Base-by-base conservation (phyloP, 176 grass and related monocot genomes). In the Triticum monococcum region DNA sequence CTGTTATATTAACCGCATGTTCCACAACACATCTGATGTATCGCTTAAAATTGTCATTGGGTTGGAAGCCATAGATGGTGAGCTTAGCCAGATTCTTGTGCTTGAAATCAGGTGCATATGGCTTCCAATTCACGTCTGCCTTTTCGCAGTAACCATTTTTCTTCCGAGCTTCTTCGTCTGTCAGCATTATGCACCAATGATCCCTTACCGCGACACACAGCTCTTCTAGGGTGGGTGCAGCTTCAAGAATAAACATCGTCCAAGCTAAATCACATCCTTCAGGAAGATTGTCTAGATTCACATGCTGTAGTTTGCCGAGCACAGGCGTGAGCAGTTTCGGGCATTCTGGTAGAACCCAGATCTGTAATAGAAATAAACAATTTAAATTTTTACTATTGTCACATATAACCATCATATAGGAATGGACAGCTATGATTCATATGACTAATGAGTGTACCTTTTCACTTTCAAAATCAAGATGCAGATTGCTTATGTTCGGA, bases 221-320 rank as follows among this genome's bases (percentile, higher is more conserved):
- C n/a, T 72, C 70, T 14, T 45, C 7, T 72, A 72, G 37, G 22
- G 18, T 1, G 9, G 37, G 37, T 25, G 70, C 70, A 45, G 20
- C 70, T 72, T 72, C 70, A 45, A 72, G n/a, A 43, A 72, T 13
- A 43, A 72, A 72, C 37, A 72, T 72, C 14, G 70, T 72, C 70
- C 70, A 43, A 72, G 37, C 12, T 13, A 72, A 24, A 45, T 72
- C 37, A 72, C 70, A 72, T 1, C 70, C 70, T 72, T 43, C 37
- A 14, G 70, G 70, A 43, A 72, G 10, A 1, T 72, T 41, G 8
- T 71, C 68, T 5, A 71, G 68, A 71, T 40, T 71, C 16, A 36
- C 35, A 12, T 40, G 9, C 4, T 71, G 33, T 12, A 71, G 68
- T 40, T 40, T 71, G 68, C 68, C 1, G 35, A 71, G 35, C 68